Evolutionary conservation across 345 rosid genomes (phyloP).

Genomic region (Syzygium oleosum): DNA sequence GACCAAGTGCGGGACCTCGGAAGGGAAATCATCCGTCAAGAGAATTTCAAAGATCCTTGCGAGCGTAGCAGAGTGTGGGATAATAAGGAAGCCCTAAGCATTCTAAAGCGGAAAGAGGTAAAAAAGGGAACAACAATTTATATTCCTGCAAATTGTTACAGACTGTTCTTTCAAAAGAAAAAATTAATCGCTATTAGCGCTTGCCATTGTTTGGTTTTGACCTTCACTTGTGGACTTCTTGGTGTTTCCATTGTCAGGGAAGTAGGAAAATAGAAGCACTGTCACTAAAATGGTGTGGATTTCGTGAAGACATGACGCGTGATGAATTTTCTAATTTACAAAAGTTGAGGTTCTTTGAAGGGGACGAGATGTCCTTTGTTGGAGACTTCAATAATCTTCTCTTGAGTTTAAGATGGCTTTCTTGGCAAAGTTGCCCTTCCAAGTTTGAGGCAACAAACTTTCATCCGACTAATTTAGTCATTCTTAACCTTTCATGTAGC

Average conservation of each 20-base stretch:
- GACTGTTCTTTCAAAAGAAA: not conserved
- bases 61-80: not conserved
- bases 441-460: not conserved
- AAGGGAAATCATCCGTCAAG: accelerated
- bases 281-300: not conserved
- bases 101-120: accelerated
- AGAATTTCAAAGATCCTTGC: accelerated
- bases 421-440: not conserved
- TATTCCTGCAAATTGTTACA: not conserved
- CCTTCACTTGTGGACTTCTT: not conserved
- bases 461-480: not conserved
- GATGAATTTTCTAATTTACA: accelerated
- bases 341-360: not conserved
- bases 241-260: not conserved
- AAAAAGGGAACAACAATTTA: accelerated
- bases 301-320: accelerated
- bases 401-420: not conserved
- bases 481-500: not conserved
- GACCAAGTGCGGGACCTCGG: not conserved
- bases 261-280: not conserved
- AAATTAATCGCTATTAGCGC: accelerated
- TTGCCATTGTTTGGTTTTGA: not conserved
- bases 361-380: not conserved
- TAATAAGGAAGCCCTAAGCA: accelerated
- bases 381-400: not conserved